Conservation (phyloP, 2,329 filamentous ascomycete species). For the Trichoderma polysporum region DNA sequence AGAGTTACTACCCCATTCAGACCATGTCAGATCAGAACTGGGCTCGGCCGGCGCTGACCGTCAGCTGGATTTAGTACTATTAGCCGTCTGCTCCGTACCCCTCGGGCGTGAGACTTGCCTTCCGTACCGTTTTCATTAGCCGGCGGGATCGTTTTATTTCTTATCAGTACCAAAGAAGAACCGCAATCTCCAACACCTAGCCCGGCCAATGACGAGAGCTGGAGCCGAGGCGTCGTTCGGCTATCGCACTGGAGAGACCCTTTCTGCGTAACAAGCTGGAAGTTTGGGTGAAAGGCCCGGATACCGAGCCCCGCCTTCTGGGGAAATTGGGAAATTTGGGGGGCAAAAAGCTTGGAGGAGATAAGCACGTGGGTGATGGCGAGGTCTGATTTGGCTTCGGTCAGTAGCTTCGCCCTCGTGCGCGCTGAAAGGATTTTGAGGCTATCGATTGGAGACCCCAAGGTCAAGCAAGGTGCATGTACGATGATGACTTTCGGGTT, state of each 20-base stretch:
- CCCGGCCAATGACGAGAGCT: not conserved
- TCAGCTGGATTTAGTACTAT: not conserved
- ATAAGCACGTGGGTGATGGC: slow-evolving; percentile 16
- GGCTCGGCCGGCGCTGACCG: slow-evolving; percentile 14
- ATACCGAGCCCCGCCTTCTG: slow-evolving; percentile 16
- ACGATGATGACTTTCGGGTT: not conserved
- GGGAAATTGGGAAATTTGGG: slow-evolving; percentile 1
- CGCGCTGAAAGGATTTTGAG: not conserved
- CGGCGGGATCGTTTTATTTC: not conserved
- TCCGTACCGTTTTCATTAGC: slow-evolving; percentile 12
- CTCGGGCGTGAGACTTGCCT: slow-evolving; percentile 4
- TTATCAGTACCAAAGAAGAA: slow-evolving; percentile 9
- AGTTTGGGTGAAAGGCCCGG: not conserved
- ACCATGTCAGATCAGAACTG: not conserved
- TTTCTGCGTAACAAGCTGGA: not conserved
- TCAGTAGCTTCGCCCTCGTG: not conserved
- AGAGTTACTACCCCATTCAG: not conserved
- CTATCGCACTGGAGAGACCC: slow-evolving; percentile 8
- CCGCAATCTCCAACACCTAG: not conserved
- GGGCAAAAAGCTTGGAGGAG: too few species aligned
- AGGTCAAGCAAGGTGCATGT: not conserved
- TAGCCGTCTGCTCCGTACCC: slow-evolving; percentile 13
- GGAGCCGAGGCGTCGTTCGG: slow-evolving; percentile 15
- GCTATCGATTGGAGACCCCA: not conserved
- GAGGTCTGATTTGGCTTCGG: slow-evolving; percentile 13